Conservation (phyloP, 139 green algal species). For the Haematococcus lacustris region DNA sequence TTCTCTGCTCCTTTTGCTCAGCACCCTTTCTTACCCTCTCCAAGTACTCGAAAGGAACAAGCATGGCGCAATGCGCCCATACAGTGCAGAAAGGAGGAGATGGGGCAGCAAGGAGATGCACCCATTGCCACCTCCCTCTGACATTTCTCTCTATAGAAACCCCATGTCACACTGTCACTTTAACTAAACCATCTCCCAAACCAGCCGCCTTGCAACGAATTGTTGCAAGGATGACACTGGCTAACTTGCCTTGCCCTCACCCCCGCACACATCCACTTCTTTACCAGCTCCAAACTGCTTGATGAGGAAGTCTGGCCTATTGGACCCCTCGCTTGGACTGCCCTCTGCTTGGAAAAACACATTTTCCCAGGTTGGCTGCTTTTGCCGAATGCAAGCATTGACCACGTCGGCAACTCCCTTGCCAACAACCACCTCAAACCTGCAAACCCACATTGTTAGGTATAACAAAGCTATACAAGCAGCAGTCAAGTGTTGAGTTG, state of each 20-base stretch:
- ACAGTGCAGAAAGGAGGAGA: background rate
- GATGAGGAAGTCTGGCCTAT: background rate
- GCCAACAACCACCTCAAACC: background rate
- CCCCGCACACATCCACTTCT: background rate
- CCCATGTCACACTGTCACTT: background rate
- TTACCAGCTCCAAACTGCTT: background rate
- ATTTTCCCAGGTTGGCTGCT: background rate
- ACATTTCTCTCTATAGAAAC: background rate
- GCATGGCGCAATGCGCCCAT: background rate
- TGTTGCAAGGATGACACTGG: background rate
- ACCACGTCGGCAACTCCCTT: background rate
- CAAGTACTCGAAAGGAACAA: background rate
- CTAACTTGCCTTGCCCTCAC: background rate
- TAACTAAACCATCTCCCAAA: background rate
- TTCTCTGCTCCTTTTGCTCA: background rate
- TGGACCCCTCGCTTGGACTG: background rate
- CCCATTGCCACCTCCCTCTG: background rate
- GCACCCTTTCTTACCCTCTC: background rate
- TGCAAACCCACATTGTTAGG: background rate
- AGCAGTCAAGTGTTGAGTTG: background rate
- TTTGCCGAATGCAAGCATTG: background rate
- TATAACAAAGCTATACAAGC: background rate
- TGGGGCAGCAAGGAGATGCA: background rate
- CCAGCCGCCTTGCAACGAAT: background rate
- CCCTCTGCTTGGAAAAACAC: background rate